These are phyloP conservation scores for Dissophora globulifera DNA, from an alignment of 192 early-diverging fungal genomes.

Conservation along the genomic window DNA sequence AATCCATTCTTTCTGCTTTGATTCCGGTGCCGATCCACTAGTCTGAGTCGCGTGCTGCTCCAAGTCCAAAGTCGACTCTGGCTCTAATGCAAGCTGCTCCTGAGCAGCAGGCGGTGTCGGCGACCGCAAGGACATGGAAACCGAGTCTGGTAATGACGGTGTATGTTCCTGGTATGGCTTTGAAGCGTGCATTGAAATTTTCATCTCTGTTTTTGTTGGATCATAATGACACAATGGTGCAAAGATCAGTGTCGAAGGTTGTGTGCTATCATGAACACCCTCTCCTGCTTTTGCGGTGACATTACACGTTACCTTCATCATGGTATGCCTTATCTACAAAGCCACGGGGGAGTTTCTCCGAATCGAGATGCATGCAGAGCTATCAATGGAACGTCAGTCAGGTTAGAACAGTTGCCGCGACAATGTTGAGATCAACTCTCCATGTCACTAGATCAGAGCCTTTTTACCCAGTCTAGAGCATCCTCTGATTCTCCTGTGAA, in stretches of 20 bases:
- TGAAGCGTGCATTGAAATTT: conserved; percentile 35
- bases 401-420: neutral
- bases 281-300: too few species aligned
- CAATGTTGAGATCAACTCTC: too few species aligned
- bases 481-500: conserved; percentile 51
- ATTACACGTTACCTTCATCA: conserved; percentile 48
- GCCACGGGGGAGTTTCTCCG: conserved; percentile 57
- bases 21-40: neutral
- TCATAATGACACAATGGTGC: too few species aligned
- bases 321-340: conserved; percentile 61
- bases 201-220: too few species aligned
- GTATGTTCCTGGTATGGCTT: conserved; percentile 28
- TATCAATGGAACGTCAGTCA: neutral
- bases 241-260: too few species aligned
- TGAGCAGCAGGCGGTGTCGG: neutral
- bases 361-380: conserved; percentile 48
- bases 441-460: too few species aligned
- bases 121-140: conserved; percentile 1
- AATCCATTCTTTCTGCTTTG: conserved; percentile 47
- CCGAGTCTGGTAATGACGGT: conserved; percentile 32
- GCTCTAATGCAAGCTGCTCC: neutral
- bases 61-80: neutral
- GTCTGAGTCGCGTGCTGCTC: neutral
- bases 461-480: conserved; percentile 68
- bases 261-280: too few species aligned